These are phyloP conservation scores for Claviceps pazoutovae DNA, from an alignment of 2,329 filamentous ascomycete genomes.

Conservation along the genomic window DNA sequence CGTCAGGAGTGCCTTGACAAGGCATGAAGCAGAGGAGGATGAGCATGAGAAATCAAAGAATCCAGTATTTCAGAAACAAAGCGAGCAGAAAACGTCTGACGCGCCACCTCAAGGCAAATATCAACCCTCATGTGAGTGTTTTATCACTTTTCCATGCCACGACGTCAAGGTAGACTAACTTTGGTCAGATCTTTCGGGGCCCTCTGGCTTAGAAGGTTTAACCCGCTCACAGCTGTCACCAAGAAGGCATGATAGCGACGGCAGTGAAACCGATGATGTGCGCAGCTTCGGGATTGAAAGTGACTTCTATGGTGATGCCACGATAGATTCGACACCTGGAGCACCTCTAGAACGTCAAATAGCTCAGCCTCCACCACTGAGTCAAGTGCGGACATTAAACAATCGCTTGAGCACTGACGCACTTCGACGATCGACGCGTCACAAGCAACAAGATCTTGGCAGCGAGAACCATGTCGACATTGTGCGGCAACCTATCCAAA, in stretches of 20 bases:
- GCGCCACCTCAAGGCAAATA: not conserved
- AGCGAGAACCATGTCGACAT: conserved; percentile 3
- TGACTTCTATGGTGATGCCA: conserved; percentile 23
- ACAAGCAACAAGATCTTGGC: not conserved
- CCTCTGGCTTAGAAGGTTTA: not conserved
- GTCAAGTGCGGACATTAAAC: not conserved
- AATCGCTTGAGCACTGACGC: not conserved
- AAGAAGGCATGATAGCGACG: conserved; percentile 4
- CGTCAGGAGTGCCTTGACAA: conserved; percentile 15
- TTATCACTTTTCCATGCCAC: not conserved
- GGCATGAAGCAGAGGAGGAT: conserved; percentile 5
- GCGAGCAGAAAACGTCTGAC: conserved; percentile 7
- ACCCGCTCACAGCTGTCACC: not conserved
- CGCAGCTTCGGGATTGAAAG: conserved; percentile 24
- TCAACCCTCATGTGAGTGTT: conserved; percentile 4
- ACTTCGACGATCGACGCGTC: not conserved
- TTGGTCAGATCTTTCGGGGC: conserved; percentile 4
- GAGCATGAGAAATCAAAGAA: conserved; percentile 4
- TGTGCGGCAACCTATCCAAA: not conserved
- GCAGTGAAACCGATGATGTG: conserved; percentile 17
- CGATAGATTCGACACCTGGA: conserved; percentile 18
- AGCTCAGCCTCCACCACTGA: not conserved
- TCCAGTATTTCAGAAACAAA: not conserved
- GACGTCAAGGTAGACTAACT: not conserved
- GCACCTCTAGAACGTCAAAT: not conserved